Percentiles rank a stretch among this genome's conserved stretches.
Evolutionary conservation across 2,329 filamentous ascomycete genomes (phyloP).

Genomic region (Tolypocladium nubicola): DNA sequence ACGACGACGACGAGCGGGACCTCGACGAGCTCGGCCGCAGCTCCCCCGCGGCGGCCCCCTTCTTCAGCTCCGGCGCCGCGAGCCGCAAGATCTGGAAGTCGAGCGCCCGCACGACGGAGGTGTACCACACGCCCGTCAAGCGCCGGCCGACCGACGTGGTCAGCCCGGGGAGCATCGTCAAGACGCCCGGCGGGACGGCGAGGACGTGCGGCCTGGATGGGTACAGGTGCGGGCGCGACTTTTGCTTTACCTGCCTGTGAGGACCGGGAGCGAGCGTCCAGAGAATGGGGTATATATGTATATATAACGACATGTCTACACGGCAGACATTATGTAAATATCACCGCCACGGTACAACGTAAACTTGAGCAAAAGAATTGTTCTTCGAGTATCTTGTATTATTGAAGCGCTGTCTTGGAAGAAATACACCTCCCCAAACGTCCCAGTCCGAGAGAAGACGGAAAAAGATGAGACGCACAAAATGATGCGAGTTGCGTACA

Average conservation of each 20-base stretch:
- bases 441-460: conserved; percentile 7
- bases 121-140: conserved; percentile 15
- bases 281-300: background rate
- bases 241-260: conserved; percentile 47
- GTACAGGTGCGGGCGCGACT: conserved; percentile 44
- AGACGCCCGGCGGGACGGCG: conserved; percentile 39
- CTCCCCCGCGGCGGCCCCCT: conserved; percentile 2
- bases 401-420: background rate
- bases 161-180: conserved; percentile 18
- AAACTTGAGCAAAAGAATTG: background rate
- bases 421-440: conserved; percentile 4
- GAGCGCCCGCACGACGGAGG: conserved; percentile 16
- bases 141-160: conserved; percentile 8
- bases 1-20: conserved; percentile 14
- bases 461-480: background rate
- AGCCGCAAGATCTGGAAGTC: conserved; percentile 17
- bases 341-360: background rate
- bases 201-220: conserved; percentile 44
- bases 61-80: conserved; percentile 8
- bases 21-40: conserved; percentile 18
- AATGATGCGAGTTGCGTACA: background rate
- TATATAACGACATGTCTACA: background rate
- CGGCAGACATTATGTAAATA: background rate
- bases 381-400: background rate
- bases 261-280: background rate